phyloP scores from a whole-genome alignment of 1,284 basidiomycete species.

The Marasmius sp. region DNA sequence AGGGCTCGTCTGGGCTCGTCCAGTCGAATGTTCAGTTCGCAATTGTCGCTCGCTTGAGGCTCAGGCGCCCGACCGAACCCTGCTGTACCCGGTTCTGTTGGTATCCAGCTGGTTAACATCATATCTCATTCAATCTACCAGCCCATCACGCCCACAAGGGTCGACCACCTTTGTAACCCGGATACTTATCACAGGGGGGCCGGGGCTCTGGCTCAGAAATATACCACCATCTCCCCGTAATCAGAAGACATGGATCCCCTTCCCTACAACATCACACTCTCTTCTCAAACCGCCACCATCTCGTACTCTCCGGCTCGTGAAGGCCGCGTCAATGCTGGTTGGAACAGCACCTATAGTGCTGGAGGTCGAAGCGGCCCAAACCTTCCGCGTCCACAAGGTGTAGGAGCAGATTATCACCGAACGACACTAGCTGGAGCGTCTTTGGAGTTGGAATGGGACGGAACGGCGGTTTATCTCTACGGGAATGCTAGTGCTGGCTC shows the following conservation, averaged over 20 bases:
- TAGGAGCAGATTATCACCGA: not conserved
- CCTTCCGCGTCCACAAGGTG: not conserved
- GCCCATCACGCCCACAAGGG: too few relatives aligned
- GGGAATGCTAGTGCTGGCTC: not conserved
- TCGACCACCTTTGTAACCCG: too few relatives aligned
- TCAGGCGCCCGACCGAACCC: too few relatives aligned
- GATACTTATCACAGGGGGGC: too few relatives aligned
- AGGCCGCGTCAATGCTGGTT: not conserved
- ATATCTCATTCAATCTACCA: too few relatives aligned
- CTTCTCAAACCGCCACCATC: not conserved
- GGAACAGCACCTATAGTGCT: not conserved
- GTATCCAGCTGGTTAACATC: too few relatives aligned
- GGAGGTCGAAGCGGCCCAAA: not conserved
- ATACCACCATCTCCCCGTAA: too few relatives aligned
- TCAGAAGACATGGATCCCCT: not conserved
- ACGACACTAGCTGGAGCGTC: not conserved
- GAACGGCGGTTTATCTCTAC: not conserved
- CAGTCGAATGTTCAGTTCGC: too few relatives aligned
- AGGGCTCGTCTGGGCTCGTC: too few relatives aligned
- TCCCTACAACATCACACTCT: not conserved
- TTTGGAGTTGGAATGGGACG: not conserved
- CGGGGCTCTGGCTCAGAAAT: too few relatives aligned
- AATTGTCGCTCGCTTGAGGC: too few relatives aligned
- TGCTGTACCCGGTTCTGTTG: too few relatives aligned
- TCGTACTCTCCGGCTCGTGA: not conserved